Conservation (phyloP, 1,284 basidiomycete genomes). For the Papiliotrema fonsecae region DNA sequence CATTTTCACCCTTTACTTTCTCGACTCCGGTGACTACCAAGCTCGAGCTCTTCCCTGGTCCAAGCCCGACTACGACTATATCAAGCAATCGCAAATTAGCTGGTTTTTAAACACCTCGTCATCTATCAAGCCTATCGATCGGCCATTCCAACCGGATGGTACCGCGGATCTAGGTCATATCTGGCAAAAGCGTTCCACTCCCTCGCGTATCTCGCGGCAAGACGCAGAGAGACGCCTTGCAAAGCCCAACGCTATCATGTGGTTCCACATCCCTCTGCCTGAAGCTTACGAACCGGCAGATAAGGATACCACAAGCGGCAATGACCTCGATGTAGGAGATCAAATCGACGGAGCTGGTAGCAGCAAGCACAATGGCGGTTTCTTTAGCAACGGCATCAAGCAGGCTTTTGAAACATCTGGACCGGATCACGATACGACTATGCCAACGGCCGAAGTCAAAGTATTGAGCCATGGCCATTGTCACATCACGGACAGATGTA, state of each 20-base stretch:
- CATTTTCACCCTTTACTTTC: conserved; percentile 82
- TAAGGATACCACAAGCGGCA: conserved; percentile 30
- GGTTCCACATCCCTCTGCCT: conserved; percentile 91
- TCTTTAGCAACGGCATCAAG: conserved; percentile 73
- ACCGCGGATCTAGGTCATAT: conserved; percentile 61
- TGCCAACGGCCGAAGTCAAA: conserved; percentile 35
- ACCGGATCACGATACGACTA: conserved; percentile 35
- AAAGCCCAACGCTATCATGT: conserved; percentile 88
- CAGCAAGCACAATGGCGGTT: conserved; percentile 67
- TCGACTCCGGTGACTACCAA: conserved; percentile 79
- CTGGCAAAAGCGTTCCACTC: conserved; percentile 53
- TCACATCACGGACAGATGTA: conserved; percentile 83
- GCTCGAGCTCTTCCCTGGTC: conserved; percentile 51
- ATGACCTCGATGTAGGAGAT: conserved; percentile 65
- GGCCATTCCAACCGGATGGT: conserved; percentile 73
- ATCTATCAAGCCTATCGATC: conserved; percentile 63
- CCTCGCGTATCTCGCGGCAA: conserved; percentile 52
- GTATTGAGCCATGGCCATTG: conserved; percentile 81
- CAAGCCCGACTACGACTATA: conserved; percentile 65
- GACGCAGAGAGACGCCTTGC: conserved; percentile 55
- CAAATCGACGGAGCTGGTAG: conserved; percentile 55
- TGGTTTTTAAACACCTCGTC: conserved; percentile 80
- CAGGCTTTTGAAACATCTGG: conserved; percentile 52
- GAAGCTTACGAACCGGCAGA: conserved; percentile 44
- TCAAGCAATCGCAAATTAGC: conserved; percentile 67